Evolutionary conservation across 805 yeast species (phyloP), one percentile per base, ranked within the genome.

Genomic region (Scheffersomyces lignosus): DNA sequence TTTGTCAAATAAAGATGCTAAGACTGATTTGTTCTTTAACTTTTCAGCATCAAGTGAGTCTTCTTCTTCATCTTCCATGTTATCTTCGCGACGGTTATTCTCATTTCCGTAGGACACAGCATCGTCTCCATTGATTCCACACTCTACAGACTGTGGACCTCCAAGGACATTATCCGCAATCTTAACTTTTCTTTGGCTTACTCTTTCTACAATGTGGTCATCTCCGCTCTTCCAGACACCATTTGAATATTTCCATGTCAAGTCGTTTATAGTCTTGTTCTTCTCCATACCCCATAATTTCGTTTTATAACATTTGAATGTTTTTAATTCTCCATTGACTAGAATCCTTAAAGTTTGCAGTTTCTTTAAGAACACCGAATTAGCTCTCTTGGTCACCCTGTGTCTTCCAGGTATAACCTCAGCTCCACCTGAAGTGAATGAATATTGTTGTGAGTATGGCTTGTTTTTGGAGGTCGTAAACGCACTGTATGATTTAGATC

Each of bases 261-360:
- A 67, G 48, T 83, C 93, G 23, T 73, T 71, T 2, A 72, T 56
- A 3, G 72, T 66, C 49, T 76, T 82, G 44, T 77, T 73, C 63
- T 85, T 86, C 47, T 85, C 89, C 43, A 78, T 73, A 3, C 98
- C 98, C 99, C 99, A 91, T 27, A 93, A 71, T 56, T 89, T 89
- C 22, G 82, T 78, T 62, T 89, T 88, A 49, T 73, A 75, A 47
- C 82, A 68, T 48, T 77, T 77, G 38, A 84, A 61, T 4, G 69
- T 67, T 58, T 77, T 80, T 36, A 78, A 61, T 31, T 62, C 74
- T 5, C 82, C 87, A 50, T 75, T 78, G 40, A 76, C 71, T 42
- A 66, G 70, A 3, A 83, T 72, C 48, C 97, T 72, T 44, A 87
- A 69, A 0, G 95, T 81, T 45, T 81, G 75, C 35, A 71, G 66